Percentiles rank a stretch among this genome's conserved stretches.
phyloP scores from a whole-genome alignment of 2,329 filamentous ascomycete species.

The Biscogniauxia sp. region DNA sequence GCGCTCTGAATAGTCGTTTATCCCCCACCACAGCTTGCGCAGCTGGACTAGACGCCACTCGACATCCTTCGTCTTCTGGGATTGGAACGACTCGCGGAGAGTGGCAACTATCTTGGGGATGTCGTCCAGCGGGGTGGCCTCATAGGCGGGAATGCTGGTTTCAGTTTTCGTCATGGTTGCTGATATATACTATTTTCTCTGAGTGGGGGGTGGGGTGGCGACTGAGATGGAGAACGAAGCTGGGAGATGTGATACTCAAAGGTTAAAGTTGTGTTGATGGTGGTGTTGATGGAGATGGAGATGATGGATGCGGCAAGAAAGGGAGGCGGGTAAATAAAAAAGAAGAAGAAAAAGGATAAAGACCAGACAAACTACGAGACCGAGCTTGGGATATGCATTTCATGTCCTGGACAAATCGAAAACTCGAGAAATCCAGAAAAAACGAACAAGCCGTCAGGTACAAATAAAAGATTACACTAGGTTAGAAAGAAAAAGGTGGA shows the following conservation, averaged over 20 bases:
- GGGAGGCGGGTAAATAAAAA: neutral
- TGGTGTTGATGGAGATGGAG: no score
- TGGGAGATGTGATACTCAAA: neutral
- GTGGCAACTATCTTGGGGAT: slow-evolving; percentile 62
- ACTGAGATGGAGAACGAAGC: no score
- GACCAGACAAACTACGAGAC: no score
- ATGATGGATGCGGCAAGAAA: neutral
- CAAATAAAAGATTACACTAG: neutral
- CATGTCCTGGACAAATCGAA: neutral
- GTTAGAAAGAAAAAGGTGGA: neutral
- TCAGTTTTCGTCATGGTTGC: slow-evolving; percentile 39
- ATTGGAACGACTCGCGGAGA: slow-evolving; percentile 67
- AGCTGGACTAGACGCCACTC: slow-evolving; percentile 83
- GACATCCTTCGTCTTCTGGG: slow-evolving; percentile 78
- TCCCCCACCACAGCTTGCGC: slow-evolving; percentile 90
- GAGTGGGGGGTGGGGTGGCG: no score
- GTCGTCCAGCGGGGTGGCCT: slow-evolving; percentile 62
- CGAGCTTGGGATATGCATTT: neutral
- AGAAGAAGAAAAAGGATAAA: neutral
- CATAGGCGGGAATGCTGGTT: slow-evolving; percentile 47
- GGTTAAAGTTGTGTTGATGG: neutral
- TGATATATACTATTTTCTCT: neutral
- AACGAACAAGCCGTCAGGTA: neutral
- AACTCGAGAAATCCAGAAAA: neutral
- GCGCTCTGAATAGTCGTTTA: slow-evolving; percentile 73